These are phyloP conservation scores for Irpex rosettiformis DNA, from an alignment of 1,284 basidiomycete genomes.

Conservation along the genomic window DNA sequence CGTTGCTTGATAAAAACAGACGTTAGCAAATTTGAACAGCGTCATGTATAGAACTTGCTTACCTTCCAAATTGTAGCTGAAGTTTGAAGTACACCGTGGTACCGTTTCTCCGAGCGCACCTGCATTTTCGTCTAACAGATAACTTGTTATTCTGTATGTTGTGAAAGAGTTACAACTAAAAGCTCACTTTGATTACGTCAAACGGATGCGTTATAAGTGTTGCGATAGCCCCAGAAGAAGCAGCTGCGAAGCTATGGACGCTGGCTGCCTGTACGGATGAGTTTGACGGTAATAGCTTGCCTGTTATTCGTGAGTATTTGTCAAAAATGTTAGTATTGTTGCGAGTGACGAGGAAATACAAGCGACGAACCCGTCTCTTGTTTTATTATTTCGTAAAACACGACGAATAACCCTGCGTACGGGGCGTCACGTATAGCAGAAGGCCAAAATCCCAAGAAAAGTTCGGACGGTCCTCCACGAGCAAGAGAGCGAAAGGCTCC, in stretches of 20 bases:
- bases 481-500: conserved; percentile 62
- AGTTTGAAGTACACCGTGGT: conserved; percentile 68
- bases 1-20: conserved; percentile 54
- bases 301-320: conserved; percentile 13
- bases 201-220: conserved; percentile 87
- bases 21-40: conserved; percentile 7
- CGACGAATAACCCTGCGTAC: conserved; percentile 91
- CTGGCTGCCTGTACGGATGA: conserved; percentile 39
- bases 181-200: conserved; percentile 82
- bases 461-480: conserved; percentile 73
- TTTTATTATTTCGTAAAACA: conserved; percentile 88
- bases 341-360: conserved; percentile 13
- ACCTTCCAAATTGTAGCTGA: conserved; percentile 67
- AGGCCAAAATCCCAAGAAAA: conserved; percentile 87
- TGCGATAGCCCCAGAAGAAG: conserved; percentile 75
- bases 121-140: conserved; percentile 78
- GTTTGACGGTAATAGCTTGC: conserved; percentile 32
- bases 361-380: conserved; percentile 53
- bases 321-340: conserved; percentile 9
- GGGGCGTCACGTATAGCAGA: conserved; percentile 94
- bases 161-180: neutral
- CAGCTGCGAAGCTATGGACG: conserved; percentile 63
- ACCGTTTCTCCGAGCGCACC: conserved; percentile 70
- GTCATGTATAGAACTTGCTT: conserved; percentile 21
- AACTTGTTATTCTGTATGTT: neutral